Base-by-base conservation (phyloP, 2,329 filamentous ascomycete genomes). In the Chaetothyriales sp. region DNA sequence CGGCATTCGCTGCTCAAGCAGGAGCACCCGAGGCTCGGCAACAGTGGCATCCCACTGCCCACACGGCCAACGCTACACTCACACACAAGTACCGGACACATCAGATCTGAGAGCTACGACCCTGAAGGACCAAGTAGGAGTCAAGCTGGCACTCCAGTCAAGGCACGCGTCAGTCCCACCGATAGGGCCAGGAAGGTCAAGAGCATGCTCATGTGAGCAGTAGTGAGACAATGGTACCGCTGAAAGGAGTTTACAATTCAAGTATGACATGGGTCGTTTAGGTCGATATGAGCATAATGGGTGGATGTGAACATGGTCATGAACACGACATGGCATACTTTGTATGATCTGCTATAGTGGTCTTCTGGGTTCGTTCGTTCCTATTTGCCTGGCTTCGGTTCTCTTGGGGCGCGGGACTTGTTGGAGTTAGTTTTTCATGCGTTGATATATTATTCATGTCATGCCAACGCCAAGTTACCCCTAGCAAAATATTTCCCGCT, bases 21-120 rank as follows among this genome's bases (percentile, higher is more conserved):
- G 19, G 19, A 51, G 25, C 6, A 2, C n/a, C 13, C 18, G 20
- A 18, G 20, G 8, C 7, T 47, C 13, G 8, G 40, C 37, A 29
- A 43, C 43, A 29, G 40, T 43, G 19, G 18, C 20, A 18, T 44
- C 22, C 9, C 19, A 44, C 46, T 25, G 44, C 45, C 19, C 51
- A 43, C 18, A 44, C 50, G 28, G 44, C 45, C 54, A 44, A 13
- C 46, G 8, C 29, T 40, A 29, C 13, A 44, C 44, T 28, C 52
- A 18, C 54, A 53, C 29, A 54, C 51, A 47, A 51, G 47, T 25
- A 44, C 28, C 19, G 60, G 59, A 18, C 58, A 61, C 43, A 37
- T 55, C 37, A 55, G 60, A 44, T 60, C 59, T 13, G 60, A 62
- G 46, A 61, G 59, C 43, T 60, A 62, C 50, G 57, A 60, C 20